Percentiles rank a stretch among this genome's conserved stretches.
phyloP scores from a whole-genome alignment of 2,329 filamentous ascomycete species.

The Fusarium sp. region DNA sequence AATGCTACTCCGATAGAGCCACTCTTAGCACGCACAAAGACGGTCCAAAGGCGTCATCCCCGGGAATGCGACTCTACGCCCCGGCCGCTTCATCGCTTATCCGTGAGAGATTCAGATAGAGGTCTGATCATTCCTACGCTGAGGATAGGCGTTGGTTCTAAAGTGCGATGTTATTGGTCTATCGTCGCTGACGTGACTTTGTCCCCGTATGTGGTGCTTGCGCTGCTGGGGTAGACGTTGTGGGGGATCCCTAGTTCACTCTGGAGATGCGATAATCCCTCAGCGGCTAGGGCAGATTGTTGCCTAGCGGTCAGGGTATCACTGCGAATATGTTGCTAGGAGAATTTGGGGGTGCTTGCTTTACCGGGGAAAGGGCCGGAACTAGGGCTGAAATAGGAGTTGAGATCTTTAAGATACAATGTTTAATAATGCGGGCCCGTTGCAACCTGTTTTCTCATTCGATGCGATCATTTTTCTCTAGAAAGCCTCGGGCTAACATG shows the following conservation, averaged over 20 bases:
- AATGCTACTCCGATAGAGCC: constrained; percentile 4
- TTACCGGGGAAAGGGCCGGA: background rate
- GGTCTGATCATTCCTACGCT: constrained; percentile 19
- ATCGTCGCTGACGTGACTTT: constrained; percentile 29
- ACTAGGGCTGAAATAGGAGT: background rate
- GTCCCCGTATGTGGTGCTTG: constrained; percentile 37
- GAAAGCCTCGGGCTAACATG: background rate
- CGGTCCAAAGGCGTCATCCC: constrained; percentile 6
- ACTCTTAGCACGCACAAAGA: background rate
- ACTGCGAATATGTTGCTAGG: background rate
- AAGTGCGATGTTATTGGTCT: constrained; percentile 6
- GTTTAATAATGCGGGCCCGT: too few species aligned
- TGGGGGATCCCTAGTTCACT: constrained; percentile 5
- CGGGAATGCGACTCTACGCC: background rate
- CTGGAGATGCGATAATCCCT: constrained; percentile 3
- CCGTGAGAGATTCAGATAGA: background rate
- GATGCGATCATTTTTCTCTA: background rate
- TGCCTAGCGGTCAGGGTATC: background rate
- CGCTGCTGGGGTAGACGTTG: constrained; percentile 8
- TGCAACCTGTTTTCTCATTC: background rate
- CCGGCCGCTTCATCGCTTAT: background rate
- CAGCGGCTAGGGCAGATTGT: background rate
- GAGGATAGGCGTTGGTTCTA: constrained; percentile 7
- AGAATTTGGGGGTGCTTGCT: background rate
- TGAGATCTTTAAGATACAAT: background rate